Evolutionary conservation across 139 green algal genomes (phyloP).

Genomic region (Mesotaenium endlicherianum): DNA sequence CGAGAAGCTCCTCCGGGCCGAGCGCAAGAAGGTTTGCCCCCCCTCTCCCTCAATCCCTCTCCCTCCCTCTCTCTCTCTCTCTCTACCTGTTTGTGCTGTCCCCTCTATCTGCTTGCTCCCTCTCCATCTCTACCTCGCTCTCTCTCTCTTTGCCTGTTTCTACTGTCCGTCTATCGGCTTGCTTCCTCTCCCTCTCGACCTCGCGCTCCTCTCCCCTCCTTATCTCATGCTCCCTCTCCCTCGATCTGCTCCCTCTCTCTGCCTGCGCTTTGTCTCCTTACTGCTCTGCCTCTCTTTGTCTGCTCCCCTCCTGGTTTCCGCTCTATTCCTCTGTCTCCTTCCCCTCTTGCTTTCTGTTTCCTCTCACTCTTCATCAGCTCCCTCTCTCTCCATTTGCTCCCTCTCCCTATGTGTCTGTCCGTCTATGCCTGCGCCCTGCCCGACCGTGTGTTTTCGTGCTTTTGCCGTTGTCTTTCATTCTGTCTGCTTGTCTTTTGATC

Average conservation of each 20-base stretch:
- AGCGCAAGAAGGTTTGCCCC: conserved; percentile 27
- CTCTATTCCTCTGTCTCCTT: background rate
- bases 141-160: background rate
- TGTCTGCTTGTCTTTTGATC: no score
- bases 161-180: no score
- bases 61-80: background rate
- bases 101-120: no score
- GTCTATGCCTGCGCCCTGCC: no score
- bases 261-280: background rate
- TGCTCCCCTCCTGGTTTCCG: background rate
- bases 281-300: background rate
- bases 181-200: no score
- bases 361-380: background rate
- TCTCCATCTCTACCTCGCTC: background rate
- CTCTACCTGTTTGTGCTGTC: background rate
- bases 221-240: background rate
- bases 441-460: no score
- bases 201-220: background rate
- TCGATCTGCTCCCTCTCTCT: background rate
- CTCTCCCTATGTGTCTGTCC: background rate
- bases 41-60: background rate
- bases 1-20: conserved; percentile 24
- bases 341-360: background rate
- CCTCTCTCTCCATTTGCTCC: background rate
- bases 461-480: no score